Percentiles rank a stretch among this genome's conserved stretches.
These are phyloP conservation scores for Biscogniauxia sp. DNA, from an alignment of 2,329 filamentous ascomycete genomes.

Conservation along the genomic window DNA sequence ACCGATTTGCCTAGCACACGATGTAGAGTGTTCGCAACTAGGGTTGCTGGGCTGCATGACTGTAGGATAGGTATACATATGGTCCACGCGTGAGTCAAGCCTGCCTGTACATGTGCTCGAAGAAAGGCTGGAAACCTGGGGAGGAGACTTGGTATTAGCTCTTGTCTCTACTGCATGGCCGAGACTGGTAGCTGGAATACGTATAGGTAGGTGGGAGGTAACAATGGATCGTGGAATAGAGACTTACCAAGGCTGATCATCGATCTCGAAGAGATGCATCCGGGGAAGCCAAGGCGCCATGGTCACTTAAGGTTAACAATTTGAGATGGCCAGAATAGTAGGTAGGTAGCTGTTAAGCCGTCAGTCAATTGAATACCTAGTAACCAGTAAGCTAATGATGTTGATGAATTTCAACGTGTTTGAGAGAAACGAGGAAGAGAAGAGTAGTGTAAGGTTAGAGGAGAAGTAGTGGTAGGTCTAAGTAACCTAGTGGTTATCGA, in stretches of 20 bases:
- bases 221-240: neutral
- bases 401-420: too few relatives aligned
- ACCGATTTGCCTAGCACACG: conserved; percentile 46
- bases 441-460: neutral
- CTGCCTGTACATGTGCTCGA: conserved; percentile 62
- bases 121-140: conserved; percentile 66
- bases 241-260: conserved; percentile 62
- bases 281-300: conserved; percentile 49
- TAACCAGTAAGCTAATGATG: too few relatives aligned
- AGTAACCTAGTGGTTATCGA: neutral
- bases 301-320: neutral
- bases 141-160: neutral
- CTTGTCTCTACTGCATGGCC: neutral
- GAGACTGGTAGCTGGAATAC: neutral
- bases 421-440: neutral
- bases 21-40: conserved; percentile 58
- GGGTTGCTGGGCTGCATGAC: conserved; percentile 53
- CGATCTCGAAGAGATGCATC: conserved; percentile 65
- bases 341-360: neutral
- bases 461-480: too few relatives aligned
- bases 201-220: neutral
- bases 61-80: conserved; percentile 58
- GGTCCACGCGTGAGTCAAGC: conserved; percentile 63
- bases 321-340: neutral
- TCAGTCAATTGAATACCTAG: neutral